Base-by-base conservation (phyloP, 164 flowering plant species). In the Malania oleifera region DNA sequence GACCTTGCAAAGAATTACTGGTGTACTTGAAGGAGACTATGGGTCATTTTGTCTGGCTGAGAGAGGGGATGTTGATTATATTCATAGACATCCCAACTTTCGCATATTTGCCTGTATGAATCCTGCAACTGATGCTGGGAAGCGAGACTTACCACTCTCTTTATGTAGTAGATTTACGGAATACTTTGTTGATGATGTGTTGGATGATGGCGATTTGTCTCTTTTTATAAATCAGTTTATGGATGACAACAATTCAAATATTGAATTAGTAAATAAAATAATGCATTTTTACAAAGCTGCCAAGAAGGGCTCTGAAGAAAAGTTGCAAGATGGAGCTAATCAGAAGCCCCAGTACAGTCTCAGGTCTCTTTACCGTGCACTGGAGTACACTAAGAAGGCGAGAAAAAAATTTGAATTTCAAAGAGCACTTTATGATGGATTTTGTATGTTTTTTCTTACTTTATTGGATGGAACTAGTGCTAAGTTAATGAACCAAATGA, bases 91-190 rank as follows among this genome's bases (percentile, higher is more conserved):
- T 78, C 85, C 88, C 19, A 70, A 77, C 62, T 95, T 95, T 52
- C 97, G 95, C 28, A 55, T 95, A 53, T 95, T 95, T 80, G 96
- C 95, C 3, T 90, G 99, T 67, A 95, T 95, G 99, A 95, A 95
- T 78, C 99, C 99, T 61, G 99, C 99, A 52, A 95, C 91, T 49
- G 99, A 95, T 85, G 92, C 95, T 63, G 97, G 99, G 48, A 95
- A 95, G 77, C 70, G 89, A 39, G 96, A 95, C 58, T 68, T 95
- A 66, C 91, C 96, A 0, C 69, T 70, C 54, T 73, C 91, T 28
- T 48, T 95, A 23, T 68, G 95, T 48, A 79, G 89, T 66, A 82
- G 96, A 74, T 95, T 95, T 70, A 85, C 99, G 8, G 96, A 90
- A 63, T 85, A 77, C 66, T 88, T 79, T 78, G 95, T 95, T 61